Evolutionary conservation across 768 basidiomycete genomes (phyloP).

Genomic region (Clitopilus hobsonii): DNA sequence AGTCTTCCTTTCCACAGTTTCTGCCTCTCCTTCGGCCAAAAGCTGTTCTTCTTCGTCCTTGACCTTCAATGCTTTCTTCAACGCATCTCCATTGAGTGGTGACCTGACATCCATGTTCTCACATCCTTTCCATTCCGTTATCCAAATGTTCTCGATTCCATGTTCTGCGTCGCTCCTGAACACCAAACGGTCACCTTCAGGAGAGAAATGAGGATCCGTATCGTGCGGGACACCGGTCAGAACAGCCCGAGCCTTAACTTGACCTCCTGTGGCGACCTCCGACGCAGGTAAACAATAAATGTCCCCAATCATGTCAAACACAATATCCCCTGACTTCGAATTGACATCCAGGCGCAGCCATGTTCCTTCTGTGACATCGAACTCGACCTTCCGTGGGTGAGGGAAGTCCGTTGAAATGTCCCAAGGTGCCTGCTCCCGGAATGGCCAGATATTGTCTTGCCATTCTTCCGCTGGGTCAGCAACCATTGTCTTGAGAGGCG

Average conservation of each 20-base stretch:
- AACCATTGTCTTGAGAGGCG: constrained; percentile 11
- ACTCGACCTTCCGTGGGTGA: constrained; percentile 61
- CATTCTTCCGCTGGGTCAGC: constrained; percentile 33
- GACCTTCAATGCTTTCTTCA: constrained; percentile 28
- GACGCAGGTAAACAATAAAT: constrained; percentile 61
- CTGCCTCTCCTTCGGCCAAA: constrained; percentile 44
- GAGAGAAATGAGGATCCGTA: constrained; percentile 70
- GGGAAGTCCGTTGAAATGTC: constrained; percentile 75
- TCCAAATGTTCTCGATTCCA: constrained; percentile 75
- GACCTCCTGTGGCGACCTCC: constrained; percentile 18
- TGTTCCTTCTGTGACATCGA: constrained; percentile 69
- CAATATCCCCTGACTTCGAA: constrained; percentile 62
- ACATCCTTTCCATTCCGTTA: constrained; percentile 64
- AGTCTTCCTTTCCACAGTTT: constrained; percentile 40
- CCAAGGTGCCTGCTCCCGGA: constrained; percentile 57
- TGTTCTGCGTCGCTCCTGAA: constrained; percentile 71
- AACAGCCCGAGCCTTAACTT: constrained; percentile 50
- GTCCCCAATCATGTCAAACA: constrained; percentile 75
- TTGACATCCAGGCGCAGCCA: constrained; percentile 75
- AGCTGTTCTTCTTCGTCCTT: constrained; percentile 40
- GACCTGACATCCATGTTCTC: constrained; percentile 50
- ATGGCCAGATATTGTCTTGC: constrained; percentile 56
- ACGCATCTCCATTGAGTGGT: constrained; percentile 17
- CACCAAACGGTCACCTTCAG: constrained; percentile 56
- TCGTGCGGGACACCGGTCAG: constrained; percentile 65